phyloP scores from a whole-genome alignment of 2,329 filamentous ascomycete species.

The Cladosporium sp. region DNA sequence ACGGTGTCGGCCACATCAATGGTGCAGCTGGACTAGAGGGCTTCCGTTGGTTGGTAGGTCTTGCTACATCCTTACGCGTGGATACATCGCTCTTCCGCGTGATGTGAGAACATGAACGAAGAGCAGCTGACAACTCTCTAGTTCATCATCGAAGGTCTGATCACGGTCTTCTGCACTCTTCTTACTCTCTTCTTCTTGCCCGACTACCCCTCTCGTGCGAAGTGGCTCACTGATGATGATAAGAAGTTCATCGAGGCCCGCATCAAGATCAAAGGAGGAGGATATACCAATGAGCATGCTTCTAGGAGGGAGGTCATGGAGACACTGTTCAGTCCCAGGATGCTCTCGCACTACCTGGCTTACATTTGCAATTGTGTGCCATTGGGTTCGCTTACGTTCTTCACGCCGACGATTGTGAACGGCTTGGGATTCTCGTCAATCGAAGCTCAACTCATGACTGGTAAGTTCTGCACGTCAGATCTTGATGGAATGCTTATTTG shows the following conservation, averaged over 20 bases:
- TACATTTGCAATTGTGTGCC: constrained; percentile 39
- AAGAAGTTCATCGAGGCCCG: constrained; percentile 33
- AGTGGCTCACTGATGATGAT: constrained; percentile 33
- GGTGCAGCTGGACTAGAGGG: constrained; percentile 43
- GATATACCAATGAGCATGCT: constrained; percentile 42
- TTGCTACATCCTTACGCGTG: not conserved
- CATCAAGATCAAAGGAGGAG: constrained; percentile 38
- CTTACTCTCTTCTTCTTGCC: constrained; percentile 34
- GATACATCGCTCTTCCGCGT: constrained; percentile 28
- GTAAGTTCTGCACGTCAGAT: not conserved
- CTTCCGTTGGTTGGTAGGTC: constrained; percentile 53
- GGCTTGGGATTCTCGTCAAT: constrained; percentile 52
- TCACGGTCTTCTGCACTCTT: constrained; percentile 32
- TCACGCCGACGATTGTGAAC: constrained; percentile 55
- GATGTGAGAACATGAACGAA: constrained; percentile 33
- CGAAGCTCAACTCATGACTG: constrained; percentile 45
- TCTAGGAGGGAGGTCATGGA: constrained; percentile 41
- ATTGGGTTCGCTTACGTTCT: constrained; percentile 48
- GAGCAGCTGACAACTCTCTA: constrained; percentile 24
- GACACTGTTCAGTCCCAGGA: constrained; percentile 42
- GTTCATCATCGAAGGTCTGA: constrained; percentile 34
- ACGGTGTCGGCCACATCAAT: constrained; percentile 60
- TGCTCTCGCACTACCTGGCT: constrained; percentile 43
- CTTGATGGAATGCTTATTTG: not conserved
- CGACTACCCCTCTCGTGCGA: constrained; percentile 35